Evolutionary conservation across 345 rosid genomes (phyloP).

Genomic region (Fremontodendron californicum): DNA sequence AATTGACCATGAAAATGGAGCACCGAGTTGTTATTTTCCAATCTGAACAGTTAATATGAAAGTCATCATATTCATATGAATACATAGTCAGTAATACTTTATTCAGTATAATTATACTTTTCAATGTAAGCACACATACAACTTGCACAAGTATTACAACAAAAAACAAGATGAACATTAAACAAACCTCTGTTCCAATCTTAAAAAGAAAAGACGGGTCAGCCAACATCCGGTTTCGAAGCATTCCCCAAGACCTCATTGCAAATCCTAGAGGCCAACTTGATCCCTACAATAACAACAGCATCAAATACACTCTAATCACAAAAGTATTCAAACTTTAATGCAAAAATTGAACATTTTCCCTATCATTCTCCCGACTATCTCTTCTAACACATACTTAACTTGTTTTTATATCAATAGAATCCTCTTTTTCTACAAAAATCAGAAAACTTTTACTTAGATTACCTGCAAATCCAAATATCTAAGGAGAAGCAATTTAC

Average conservation of each 20-base stretch:
- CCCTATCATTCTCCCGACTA: not conserved
- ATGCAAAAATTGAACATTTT: not conserved
- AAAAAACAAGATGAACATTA: not conserved
- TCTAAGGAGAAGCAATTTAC: constrained; percentile 57
- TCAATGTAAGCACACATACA: not conserved
- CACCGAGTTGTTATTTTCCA: not conserved
- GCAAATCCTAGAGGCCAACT: constrained; percentile 62
- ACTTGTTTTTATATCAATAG: not conserved
- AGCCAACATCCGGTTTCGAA: constrained; percentile 84
- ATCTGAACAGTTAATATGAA: not conserved
- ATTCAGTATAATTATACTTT: not conserved
- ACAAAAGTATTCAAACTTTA: not conserved
- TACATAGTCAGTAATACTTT: not conserved
- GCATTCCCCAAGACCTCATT: constrained; percentile 63
- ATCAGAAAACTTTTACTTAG: not conserved
- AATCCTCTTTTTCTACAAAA: not conserved
- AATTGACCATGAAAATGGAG: not conserved
- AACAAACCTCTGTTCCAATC: constrained; percentile 81
- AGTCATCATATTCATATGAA: not conserved
- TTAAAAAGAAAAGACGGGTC: constrained; percentile 90
- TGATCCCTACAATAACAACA: constrained; percentile 47
- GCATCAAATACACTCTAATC: not conserved
- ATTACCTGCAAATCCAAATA: constrained; percentile 72
- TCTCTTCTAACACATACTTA: not conserved
- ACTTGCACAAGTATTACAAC: not conserved